Base-by-base conservation (phyloP, 108 stramenopile species). In the Nitzschia inconspicua region DNA sequence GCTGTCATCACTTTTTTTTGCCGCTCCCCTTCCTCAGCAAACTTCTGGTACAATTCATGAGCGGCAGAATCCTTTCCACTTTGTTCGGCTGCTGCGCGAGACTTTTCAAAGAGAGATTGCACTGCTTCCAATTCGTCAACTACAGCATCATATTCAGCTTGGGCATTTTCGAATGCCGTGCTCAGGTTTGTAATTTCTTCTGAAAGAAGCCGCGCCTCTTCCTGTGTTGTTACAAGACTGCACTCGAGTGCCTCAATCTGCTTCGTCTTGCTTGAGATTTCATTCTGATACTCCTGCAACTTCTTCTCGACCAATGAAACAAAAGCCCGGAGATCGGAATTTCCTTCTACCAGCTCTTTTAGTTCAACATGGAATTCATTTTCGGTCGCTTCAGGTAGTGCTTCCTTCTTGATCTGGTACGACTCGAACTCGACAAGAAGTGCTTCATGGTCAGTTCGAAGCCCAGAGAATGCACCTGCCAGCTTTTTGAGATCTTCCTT, bases 61-160 rank as follows among this genome's bases (percentile, higher is more conserved):
- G 47, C 23, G 25, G 60, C 70, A 18, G 47, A 44, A n/a, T 73
- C 72, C n/a, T 32, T 49, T 20, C 69, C 80, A 30, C 16, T 30
- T 28, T 42, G 31, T 28, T 70, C 57, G 10, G 76, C 72, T 36
- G 72, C 71, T 23, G 76, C 62, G 23, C 74, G 56, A 27, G 63
- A 80, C 43, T 82, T 82, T 50, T 88, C 87, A 57, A 88, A 86
- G 8, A 80, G 72, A 14, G 62, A 40, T 27, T 74, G 71, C 32
- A 88, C 65, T 11, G 74, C 73, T 29, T 87, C 86, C 65, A 93
- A 67, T 58, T 89, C 91, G 1, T 72, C 65, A 28, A 80, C 70
- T 11, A 86, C 51, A 14, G 51, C 42, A 40, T 83, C 68, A 44
- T 77, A 78, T 57, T 93, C 87, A 8, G 54, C 48, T 56, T 83